A percentile compares a stretch with the other conserved stretches of the same genome.
phyloP scores from a whole-genome alignment of 345 rosid species.

The Viola odorata region DNA sequence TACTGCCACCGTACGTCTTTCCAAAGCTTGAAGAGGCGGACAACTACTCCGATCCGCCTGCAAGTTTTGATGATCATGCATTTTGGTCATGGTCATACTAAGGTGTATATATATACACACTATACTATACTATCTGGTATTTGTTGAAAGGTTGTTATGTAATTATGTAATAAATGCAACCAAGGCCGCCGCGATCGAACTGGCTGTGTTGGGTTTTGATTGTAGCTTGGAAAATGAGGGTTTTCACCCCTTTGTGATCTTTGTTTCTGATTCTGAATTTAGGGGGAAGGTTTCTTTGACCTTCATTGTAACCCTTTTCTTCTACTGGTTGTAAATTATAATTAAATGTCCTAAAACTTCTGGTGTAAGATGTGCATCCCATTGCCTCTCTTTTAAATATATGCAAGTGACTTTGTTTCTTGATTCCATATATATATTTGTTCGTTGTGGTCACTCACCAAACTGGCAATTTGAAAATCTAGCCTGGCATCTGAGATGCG shows the following conservation, averaged over 20 bases:
- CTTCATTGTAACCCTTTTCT: neutral
- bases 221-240: constrained; percentile 14
- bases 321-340: constrained; percentile 19
- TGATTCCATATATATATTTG: too few relatives aligned
- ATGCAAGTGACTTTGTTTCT: too few relatives aligned
- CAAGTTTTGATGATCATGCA: constrained; percentile 28
- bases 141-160: constrained; percentile 11
- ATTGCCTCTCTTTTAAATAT: too few relatives aligned
- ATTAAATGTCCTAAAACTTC: constrained; percentile 12
- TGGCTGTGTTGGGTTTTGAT: constrained; percentile 16
- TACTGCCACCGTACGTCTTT: constrained; percentile 19
- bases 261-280: too few relatives aligned
- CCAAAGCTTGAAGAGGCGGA: constrained; percentile 43
- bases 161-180: constrained; percentile 19
- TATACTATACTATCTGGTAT: too few relatives aligned
- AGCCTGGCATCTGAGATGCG: too few relatives aligned
- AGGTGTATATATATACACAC: too few relatives aligned
- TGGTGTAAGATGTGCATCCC: too few relatives aligned
- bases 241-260: constrained; percentile 18
- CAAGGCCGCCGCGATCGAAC: constrained; percentile 12
- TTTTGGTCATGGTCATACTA: constrained; percentile 31
- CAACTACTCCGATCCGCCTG: constrained; percentile 19
- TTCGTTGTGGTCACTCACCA: too few relatives aligned
- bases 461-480: too few relatives aligned
- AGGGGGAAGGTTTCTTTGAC: neutral